Percentiles rank a stretch among this genome's conserved stretches.
Conservation (phyloP, 495 filamentous ascomycete species). For the Cetradonia linearis region DNA sequence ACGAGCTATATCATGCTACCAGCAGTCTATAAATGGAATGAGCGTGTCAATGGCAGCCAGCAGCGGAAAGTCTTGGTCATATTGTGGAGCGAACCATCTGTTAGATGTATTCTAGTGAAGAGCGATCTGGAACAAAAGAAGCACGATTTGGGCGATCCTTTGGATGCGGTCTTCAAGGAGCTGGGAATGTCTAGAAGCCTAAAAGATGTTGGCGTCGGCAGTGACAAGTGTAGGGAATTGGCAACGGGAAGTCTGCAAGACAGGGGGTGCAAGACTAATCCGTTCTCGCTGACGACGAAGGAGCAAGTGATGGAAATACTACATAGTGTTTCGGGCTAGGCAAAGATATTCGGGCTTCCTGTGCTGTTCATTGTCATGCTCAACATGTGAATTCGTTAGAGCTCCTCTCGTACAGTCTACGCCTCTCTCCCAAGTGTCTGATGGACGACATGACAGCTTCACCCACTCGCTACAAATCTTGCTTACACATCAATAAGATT, state of each 20-base stretch:
- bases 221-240: constrained; percentile 41
- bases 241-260: constrained; percentile 45
- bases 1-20: constrained; percentile 57
- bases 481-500: background rate
- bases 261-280: constrained; percentile 40
- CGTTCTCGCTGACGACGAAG: constrained; percentile 39
- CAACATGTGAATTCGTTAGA: no score
- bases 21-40: constrained; percentile 50
- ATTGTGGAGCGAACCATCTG: constrained; percentile 38
- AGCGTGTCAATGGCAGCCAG: constrained; percentile 37
- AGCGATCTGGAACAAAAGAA: constrained; percentile 30
- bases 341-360: no score
- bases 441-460: background rate
- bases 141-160: constrained; percentile 43
- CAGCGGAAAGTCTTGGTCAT: constrained; percentile 41
- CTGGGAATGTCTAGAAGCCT: constrained; percentile 48
- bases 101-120: constrained; percentile 34
- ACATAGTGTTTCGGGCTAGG: constrained; percentile 36
- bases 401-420: background rate
- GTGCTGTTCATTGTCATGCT: no score
- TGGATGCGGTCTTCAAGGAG: constrained; percentile 45
- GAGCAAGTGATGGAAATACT: constrained; percentile 48
- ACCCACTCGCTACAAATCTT: background rate
- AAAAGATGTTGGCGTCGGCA: constrained; percentile 43
- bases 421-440: background rate